Evolutionary conservation across 768 basidiomycete genomes (phyloP).

Genomic region (Suillus americanus): DNA sequence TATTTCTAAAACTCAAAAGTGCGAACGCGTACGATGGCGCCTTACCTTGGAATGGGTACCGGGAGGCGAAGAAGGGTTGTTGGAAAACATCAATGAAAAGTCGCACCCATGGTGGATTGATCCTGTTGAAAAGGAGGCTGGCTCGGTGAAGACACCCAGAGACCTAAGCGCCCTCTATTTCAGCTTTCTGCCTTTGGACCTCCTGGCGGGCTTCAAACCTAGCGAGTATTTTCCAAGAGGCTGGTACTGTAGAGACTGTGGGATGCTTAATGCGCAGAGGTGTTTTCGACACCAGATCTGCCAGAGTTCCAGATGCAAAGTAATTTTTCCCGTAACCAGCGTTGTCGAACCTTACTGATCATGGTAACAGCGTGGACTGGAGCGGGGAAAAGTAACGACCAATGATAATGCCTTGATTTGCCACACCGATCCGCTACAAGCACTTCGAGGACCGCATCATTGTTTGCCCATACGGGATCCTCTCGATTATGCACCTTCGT

Average conservation of each 20-base stretch:
- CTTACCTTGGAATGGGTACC: constrained; percentile 48
- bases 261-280: constrained; percentile 46
- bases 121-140: constrained; percentile 10
- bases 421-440: constrained; percentile 19
- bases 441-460: constrained; percentile 22
- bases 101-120: constrained; percentile 25
- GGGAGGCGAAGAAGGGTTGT: constrained; percentile 45
- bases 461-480: constrained; percentile 19
- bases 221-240: constrained; percentile 40
- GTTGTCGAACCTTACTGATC: constrained; percentile 12
- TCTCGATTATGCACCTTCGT: constrained; percentile 15
- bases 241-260: constrained; percentile 50
- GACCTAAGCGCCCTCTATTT: constrained; percentile 26
- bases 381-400: constrained; percentile 10
- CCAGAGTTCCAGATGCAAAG: constrained; percentile 39
- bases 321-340: constrained; percentile 17
- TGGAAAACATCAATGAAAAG: constrained; percentile 11
- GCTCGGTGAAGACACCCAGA: constrained; percentile 21
- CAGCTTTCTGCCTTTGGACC: constrained; percentile 30
- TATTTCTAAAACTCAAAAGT: not conserved
- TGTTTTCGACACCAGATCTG: constrained; percentile 50
- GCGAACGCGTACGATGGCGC: constrained; percentile 43
- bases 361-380: not conserved
- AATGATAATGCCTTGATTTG: constrained; percentile 13
- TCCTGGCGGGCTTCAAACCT: constrained; percentile 30